Evolutionary conservation across 768 basidiomycete genomes (phyloP).

Genomic region (Amanita molliuscula): DNA sequence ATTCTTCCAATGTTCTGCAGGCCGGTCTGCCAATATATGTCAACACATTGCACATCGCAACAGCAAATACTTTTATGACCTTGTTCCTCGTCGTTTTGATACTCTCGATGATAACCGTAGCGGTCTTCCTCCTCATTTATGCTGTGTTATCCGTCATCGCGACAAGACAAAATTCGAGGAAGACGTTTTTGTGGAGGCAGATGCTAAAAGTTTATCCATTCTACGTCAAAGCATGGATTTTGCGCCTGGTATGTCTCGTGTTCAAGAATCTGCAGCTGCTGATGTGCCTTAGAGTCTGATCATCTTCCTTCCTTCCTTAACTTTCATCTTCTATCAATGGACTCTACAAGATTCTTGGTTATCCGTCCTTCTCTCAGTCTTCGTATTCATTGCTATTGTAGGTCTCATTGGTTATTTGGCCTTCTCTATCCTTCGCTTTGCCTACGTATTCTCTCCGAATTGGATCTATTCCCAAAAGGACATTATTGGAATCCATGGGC

Average conservation of each 20-base stretch:
- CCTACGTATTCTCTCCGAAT: slow-evolving; percentile 17
- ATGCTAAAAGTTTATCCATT: slow-evolving; percentile 25
- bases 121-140: slow-evolving; percentile 42
- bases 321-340: slow-evolving; percentile 88
- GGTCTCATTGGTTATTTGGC: slow-evolving; percentile 38
- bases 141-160: slow-evolving; percentile 24
- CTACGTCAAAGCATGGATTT: slow-evolving; percentile 48
- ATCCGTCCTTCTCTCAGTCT: slow-evolving; percentile 66
- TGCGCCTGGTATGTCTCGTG: slow-evolving; percentile 49
- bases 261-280: slow-evolving; percentile 2
- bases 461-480: slow-evolving; percentile 22
- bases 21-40: slow-evolving; percentile 80
- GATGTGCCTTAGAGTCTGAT: slow-evolving; percentile 42
- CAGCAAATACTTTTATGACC: slow-evolving; percentile 86
- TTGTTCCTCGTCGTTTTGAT: slow-evolving; percentile 70
- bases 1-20: slow-evolving; percentile 56
- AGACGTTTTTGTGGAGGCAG: slow-evolving; percentile 6
- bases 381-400: slow-evolving; percentile 46
- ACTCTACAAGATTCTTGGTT: slow-evolving; percentile 85
- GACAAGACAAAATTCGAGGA: slow-evolving; percentile 12
- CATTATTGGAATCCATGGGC: slow-evolving; percentile 34
- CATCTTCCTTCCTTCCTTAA: slow-evolving; percentile 54
- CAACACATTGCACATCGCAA: slow-evolving; percentile 67
- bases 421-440: slow-evolving; percentile 37
- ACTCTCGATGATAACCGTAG: slow-evolving; percentile 48